A percentile compares a stretch with the other conserved stretches of the same genome.
Evolutionary conservation across 2,329 filamentous ascomycete genomes (phyloP).

Genomic region (Cladobotryum protrusum): DNA sequence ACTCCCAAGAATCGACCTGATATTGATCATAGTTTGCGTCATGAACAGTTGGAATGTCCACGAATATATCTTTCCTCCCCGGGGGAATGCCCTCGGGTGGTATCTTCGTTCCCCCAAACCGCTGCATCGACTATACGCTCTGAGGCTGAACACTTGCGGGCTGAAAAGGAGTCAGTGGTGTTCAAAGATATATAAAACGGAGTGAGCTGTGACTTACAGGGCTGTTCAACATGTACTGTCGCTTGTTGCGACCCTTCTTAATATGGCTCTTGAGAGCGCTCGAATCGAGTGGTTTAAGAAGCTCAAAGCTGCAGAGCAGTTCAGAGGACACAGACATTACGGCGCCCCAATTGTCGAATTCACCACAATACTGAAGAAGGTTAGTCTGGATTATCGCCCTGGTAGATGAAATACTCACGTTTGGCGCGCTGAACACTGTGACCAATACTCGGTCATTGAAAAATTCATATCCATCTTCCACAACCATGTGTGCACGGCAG

Average conservation of each 20-base stretch:
- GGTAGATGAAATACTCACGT: conserved; percentile 54
- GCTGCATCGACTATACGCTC: conserved; percentile 37
- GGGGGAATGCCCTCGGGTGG: neutral
- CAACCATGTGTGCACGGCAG: conserved; percentile 97
- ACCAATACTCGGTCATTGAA: conserved; percentile 93
- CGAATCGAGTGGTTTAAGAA: conserved; percentile 92
- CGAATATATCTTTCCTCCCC: neutral
- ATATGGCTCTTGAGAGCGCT: conserved; percentile 97
- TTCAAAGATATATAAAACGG: neutral
- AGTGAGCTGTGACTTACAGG: conserved; percentile 59
- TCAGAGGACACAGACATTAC: conserved; percentile 97
- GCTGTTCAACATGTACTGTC: conserved; percentile 92
- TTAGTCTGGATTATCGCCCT: conserved; percentile 18
- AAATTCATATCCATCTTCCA: conserved; percentile 98
- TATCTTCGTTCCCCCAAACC: neutral
- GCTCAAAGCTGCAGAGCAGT: conserved; percentile 91
- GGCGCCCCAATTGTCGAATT: conserved; percentile 98
- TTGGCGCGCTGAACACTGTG: conserved; percentile 95
- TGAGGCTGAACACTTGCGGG: conserved; percentile 51
- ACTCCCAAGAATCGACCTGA: neutral
- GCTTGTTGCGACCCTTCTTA: conserved; percentile 93
- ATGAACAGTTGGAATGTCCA: neutral
- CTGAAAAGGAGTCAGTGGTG: conserved; percentile 26
- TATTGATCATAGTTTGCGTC: neutral
- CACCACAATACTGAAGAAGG: conserved; percentile 77